phyloP scores from a whole-genome alignment of 176 grass and related monocot genomes.

The Eragrostis nindensis region DNA sequence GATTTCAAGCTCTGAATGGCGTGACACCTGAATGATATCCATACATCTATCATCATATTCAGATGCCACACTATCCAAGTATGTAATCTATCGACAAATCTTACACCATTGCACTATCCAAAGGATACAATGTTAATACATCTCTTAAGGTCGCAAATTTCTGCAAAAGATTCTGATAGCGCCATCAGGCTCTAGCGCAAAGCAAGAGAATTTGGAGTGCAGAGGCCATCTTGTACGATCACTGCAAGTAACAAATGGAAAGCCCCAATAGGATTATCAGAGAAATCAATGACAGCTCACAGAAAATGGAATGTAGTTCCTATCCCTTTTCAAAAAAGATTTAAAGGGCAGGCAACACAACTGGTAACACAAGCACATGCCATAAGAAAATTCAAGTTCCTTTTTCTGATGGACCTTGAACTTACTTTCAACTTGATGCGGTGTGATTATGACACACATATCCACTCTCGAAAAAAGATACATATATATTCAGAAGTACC shows the following conservation, averaged over 20 bases:
- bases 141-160: background rate
- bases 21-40: background rate
- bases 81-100: background rate
- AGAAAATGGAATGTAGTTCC: background rate
- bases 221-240: background rate
- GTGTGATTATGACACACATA: background rate
- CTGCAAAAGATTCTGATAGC: background rate
- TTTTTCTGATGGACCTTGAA: slow-evolving; percentile 50
- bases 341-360: background rate
- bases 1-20: background rate
- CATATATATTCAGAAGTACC: background rate
- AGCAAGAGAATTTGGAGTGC: background rate
- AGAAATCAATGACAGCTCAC: background rate
- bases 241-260: background rate
- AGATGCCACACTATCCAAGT: background rate
- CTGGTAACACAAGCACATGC: slow-evolving; percentile 48
- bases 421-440: slow-evolving; percentile 45
- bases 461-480: background rate
- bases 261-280: background rate
- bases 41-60: background rate
- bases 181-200: background rate
- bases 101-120: background rate
- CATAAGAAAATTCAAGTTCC: slow-evolving; percentile 40
- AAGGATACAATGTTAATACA: background rate
- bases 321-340: background rate